phyloP scores from a whole-genome alignment of 768 basidiomycete genomes.

The Kwoniella mangroviensis region DNA sequence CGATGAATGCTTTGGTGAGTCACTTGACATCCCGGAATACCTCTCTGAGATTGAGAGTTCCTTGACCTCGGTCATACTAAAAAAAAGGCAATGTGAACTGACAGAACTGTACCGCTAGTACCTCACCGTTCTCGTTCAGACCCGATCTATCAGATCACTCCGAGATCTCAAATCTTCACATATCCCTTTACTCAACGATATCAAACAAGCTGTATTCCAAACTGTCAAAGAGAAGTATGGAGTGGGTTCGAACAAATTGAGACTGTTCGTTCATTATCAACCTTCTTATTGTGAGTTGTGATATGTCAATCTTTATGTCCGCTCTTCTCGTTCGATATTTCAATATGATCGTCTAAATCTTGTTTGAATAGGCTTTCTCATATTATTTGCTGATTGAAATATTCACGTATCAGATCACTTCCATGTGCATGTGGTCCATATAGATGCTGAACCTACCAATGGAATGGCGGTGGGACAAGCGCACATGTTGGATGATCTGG shows the following conservation, averaged over 20 bases:
- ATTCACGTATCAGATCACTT: conserved; percentile 73
- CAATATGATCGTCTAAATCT: no score
- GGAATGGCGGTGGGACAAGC: conserved; percentile 89
- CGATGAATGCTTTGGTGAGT: conserved; percentile 66
- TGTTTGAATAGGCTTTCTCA: no score
- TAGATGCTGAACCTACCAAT: conserved; percentile 66
- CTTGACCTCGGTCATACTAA: neutral
- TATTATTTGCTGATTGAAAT: neutral
- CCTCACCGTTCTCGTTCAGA: conserved; percentile 75
- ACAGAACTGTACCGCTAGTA: conserved; percentile 60
- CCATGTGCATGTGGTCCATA: conserved; percentile 89
- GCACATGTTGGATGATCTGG: conserved; percentile 88
- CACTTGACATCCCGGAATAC: neutral
- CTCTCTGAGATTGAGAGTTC: neutral
- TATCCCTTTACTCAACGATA: conserved; percentile 69
- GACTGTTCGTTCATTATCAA: conserved; percentile 92
- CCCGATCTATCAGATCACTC: conserved; percentile 69
- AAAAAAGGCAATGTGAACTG: neutral
- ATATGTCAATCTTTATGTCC: no score
- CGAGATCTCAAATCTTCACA: conserved; percentile 75
- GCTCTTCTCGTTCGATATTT: neutral
- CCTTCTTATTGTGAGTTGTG: conserved; percentile 82
- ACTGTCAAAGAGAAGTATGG: conserved; percentile 71
- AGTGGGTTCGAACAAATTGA: conserved; percentile 66
- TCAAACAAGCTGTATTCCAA: conserved; percentile 65